Conservation (phyloP, 805 yeast species). For the Starmerella tilneyi region DNA sequence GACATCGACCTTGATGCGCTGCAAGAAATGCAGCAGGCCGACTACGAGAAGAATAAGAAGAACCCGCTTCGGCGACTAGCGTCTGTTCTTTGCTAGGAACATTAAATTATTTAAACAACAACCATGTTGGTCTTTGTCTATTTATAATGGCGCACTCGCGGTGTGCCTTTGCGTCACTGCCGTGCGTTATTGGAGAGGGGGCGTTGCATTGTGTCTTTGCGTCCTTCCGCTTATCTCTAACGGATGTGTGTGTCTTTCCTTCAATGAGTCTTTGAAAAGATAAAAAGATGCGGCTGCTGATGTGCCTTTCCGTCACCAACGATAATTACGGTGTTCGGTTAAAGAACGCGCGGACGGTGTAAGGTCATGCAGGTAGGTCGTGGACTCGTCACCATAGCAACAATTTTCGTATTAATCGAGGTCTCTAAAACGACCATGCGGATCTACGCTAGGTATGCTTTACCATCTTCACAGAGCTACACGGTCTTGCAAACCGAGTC, state of each 20-base stretch:
- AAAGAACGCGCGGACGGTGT: no score
- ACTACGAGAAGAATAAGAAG: slow-evolving; percentile 36
- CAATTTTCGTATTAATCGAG: no score
- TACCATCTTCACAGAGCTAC: no score
- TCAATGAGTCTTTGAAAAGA: no score
- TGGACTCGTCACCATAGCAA: no score
- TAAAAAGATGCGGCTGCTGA: no score
- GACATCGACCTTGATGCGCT: slow-evolving; percentile 45
- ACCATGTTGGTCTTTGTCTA: neutral
- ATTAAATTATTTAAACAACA: neutral
- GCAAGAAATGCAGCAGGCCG: slow-evolving; percentile 45
- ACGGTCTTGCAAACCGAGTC: no score
- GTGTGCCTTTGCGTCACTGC: slow-evolving; percentile 6
- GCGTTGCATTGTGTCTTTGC: neutral
- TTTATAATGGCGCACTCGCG: neutral
- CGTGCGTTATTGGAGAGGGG: neutral
- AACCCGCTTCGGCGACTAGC: slow-evolving; percentile 19
- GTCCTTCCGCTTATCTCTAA: neutral
- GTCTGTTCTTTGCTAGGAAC: slow-evolving; percentile 10
- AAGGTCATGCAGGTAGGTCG: no score
- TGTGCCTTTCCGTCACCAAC: neutral
- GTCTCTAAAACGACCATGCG: no score
- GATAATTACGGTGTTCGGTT: no score
- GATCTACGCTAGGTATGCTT: no score
- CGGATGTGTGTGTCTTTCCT: neutral